These are phyloP conservation scores for Fusarium robinianum DNA, from an alignment of 2,329 filamentous ascomycete genomes.

Conservation along the genomic window DNA sequence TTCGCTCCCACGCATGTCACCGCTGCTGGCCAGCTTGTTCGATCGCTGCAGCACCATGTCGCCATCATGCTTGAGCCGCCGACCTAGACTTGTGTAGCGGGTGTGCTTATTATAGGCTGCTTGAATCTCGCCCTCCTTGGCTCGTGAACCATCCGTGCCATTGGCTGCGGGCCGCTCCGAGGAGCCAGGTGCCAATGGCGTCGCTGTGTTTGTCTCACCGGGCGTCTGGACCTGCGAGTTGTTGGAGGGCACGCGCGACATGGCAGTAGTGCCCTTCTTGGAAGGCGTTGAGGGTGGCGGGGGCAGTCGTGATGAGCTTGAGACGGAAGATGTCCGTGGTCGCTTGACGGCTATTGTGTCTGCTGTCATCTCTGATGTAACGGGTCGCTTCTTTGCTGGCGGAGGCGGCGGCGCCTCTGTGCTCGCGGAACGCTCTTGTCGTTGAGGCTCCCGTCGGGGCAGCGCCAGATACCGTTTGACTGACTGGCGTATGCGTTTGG, in stretches of 20 bases:
- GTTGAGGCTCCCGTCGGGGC: conserved; percentile 46
- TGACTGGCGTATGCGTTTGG: conserved; percentile 50
- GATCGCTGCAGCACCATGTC: conserved; percentile 48
- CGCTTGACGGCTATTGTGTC: conserved; percentile 48
- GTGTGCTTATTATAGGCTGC: conserved; percentile 44
- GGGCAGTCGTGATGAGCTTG: conserved; percentile 40
- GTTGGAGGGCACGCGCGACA: conserved; percentile 59
- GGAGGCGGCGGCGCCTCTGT: conserved; percentile 44
- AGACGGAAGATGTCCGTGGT: conserved; percentile 49
- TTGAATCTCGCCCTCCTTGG: conserved; percentile 33
- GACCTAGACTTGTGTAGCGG: conserved; percentile 49
- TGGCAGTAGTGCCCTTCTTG: conserved; percentile 53
- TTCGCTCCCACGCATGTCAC: conserved; percentile 36
- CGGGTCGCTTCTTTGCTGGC: conserved; percentile 56
- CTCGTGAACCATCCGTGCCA: conserved; percentile 39
- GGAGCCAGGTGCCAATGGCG: conserved; percentile 35
- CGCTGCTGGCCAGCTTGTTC: conserved; percentile 30
- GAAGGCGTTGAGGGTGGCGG: conserved; percentile 57
- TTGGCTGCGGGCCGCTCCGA: conserved; percentile 38
- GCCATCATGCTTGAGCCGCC: conserved; percentile 58
- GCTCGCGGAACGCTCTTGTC: conserved; percentile 42
- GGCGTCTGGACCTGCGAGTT: conserved; percentile 59
- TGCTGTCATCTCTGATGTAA: conserved; percentile 42
- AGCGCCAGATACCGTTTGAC: conserved; percentile 54
- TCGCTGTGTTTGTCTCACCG: conserved; percentile 47